A percentile compares a stretch with the other conserved stretches of the same genome.
phyloP scores from a whole-genome alignment of 83 land plant genomes.

The Picea abies region DNA sequence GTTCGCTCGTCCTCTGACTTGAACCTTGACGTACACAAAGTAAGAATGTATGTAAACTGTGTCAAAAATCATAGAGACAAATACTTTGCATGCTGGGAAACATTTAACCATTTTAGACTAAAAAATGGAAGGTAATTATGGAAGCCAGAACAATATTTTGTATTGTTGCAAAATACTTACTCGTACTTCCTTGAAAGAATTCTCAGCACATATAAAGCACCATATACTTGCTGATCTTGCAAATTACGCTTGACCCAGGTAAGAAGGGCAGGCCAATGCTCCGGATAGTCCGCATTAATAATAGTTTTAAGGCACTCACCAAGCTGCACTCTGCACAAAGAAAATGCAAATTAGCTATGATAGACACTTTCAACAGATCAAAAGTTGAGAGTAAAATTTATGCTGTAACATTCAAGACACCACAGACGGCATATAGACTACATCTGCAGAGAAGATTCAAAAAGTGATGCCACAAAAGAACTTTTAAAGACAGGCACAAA shows the following conservation, averaged over 20 bases:
- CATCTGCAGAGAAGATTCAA: background rate
- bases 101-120: background rate
- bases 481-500: background rate
- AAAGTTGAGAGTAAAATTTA: background rate
- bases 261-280: slow-evolving; percentile 90
- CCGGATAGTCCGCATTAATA: slow-evolving; percentile 93
- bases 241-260: slow-evolving; percentile 78
- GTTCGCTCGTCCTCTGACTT: slow-evolving; percentile 92
- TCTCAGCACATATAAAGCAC: slow-evolving; percentile 85
- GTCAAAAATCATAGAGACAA: background rate
- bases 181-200: slow-evolving; percentile 97
- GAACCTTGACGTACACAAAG: slow-evolving; percentile 55
- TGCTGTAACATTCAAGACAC: too few relatives aligned
- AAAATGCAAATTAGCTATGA: slow-evolving; percentile 13
- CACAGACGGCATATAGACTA: background rate
- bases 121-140: background rate
- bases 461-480: background rate
- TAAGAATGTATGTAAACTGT: background rate
- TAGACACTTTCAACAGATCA: background rate
- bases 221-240: slow-evolving; percentile 86
- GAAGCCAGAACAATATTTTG: background rate
- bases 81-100: background rate
- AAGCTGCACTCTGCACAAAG: slow-evolving; percentile 74
- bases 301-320: slow-evolving; percentile 95
- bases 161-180: slow-evolving; percentile 45